Evolutionary conservation across 139 green algal species (phyloP), one percentile per base, ranked within the genome.

Genomic region (Klebsormidium nitens): DNA sequence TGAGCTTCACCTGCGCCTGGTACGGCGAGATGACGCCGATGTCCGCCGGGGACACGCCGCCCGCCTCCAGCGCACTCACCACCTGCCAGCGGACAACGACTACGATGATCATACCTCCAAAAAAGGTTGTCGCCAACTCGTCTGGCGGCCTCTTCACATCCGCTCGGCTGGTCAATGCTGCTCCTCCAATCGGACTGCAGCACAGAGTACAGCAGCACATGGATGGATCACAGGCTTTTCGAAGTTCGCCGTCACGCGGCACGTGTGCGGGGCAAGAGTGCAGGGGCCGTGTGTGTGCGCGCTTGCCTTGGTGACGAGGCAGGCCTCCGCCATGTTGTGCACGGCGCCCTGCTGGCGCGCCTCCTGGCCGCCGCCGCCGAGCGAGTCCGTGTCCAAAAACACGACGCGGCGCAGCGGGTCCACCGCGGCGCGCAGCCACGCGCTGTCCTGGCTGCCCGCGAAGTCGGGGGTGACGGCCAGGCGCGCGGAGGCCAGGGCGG

Each of bases 1-100:
- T 50, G 26, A 56, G 38, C n/a, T 57, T 47, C 38, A 90, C 87
- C 66, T 95, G 89, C 0, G 74, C 82, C 5, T 79, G 77, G 80
- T 95, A 97, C 0, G 91, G 89, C 0, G 91, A 96, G 4, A 95
- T 85, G 23, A 93, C 72, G 3, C 80, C 88, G 6, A 97, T 71
- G 11, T 87, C 64, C 0, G 36, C 36, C 5, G 67, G 11, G 0
- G 59, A 11, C 26, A 90, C 55, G 0, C 88, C 89, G 2, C 62
- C 80, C 0, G 14, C 56, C 23, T 86, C 28, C 31, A 95, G 77
- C 1, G 68, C 80, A 0, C 38, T 37, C 34, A 90, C 42, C 39
- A 93, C 23, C 4, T 2, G 26, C n/a, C n/a, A n/a, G n/a, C n/a
- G n/a, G n/a, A n/a, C n/a, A n/a, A n/a, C n/a, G n/a, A n/a, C n/a